Evolutionary conservation across 805 yeast genomes (phyloP).

Genomic region (Wickerhamomyces kurtzmanii): DNA sequence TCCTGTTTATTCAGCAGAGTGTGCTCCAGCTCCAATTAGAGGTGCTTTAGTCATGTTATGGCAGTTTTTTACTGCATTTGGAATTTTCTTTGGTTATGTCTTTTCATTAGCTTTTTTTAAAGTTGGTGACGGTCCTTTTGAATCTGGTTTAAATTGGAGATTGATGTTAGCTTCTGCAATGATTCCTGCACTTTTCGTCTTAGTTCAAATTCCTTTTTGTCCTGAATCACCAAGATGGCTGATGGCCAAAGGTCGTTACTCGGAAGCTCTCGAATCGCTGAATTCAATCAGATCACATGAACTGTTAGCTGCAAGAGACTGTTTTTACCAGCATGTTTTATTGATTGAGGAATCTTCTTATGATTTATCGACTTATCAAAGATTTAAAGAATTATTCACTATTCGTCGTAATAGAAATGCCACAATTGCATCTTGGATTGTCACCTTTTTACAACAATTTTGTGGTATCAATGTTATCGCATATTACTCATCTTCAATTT

Average conservation of each 20-base stretch:
- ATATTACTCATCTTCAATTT: constrained; percentile 73
- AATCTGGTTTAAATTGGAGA: constrained; percentile 51
- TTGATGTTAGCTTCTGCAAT: constrained; percentile 61
- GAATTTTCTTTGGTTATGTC: constrained; percentile 65
- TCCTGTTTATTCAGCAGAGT: constrained; percentile 62
- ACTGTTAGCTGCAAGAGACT: constrained; percentile 61
- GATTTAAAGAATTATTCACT: constrained; percentile 49
- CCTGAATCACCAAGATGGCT: constrained; percentile 77
- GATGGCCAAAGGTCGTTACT: constrained; percentile 59
- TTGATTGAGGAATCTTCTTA: constrained; percentile 51
- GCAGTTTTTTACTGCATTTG: constrained; percentile 70
- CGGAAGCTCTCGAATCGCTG: constrained; percentile 46
- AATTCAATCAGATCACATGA: constrained; percentile 35
- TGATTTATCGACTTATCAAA: constrained; percentile 33
- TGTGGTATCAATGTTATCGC: constrained; percentile 89
- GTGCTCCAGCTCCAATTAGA: constrained; percentile 51
- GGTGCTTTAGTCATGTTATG: constrained; percentile 67
- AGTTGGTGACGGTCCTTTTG: constrained; percentile 27
- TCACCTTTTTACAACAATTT: constrained; percentile 86
- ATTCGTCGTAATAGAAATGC: constrained; percentile 81
- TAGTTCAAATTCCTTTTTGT: constrained; percentile 52
- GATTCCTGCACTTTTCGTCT: constrained; percentile 54
- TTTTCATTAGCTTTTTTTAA: constrained; percentile 53
- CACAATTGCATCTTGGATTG: constrained; percentile 68
- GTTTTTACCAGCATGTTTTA: constrained; percentile 58